These are phyloP conservation scores for Russula lepida DNA, from an alignment of 768 basidiomycete genomes.

Conservation along the genomic window DNA sequence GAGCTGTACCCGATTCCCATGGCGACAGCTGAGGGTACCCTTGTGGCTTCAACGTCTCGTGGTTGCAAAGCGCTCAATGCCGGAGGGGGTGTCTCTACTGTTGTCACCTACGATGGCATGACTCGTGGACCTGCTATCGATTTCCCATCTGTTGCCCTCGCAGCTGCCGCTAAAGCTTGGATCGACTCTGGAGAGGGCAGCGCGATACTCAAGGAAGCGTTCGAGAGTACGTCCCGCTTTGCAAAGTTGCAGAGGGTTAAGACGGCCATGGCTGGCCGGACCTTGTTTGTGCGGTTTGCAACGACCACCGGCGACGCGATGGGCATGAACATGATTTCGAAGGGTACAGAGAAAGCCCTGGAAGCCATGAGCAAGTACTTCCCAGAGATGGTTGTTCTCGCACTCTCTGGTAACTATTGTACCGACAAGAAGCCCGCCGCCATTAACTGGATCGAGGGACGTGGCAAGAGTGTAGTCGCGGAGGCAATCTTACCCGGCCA, in stretches of 20 bases:
- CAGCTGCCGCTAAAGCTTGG: slow-evolving; percentile 83
- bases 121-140: slow-evolving; percentile 98
- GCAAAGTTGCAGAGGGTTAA: slow-evolving; percentile 80
- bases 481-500: slow-evolving; percentile 89
- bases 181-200: slow-evolving; percentile 79
- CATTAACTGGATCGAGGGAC: slow-evolving; percentile 99
- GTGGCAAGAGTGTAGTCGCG: slow-evolving; percentile 96
- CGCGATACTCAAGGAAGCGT: slow-evolving; percentile 65
- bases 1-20: slow-evolving; percentile 84
- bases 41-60: slow-evolving; percentile 94
- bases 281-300: slow-evolving; percentile 87
- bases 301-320: slow-evolving; percentile 96
- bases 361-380: slow-evolving; percentile 69
- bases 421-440: slow-evolving; percentile 99
- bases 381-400: slow-evolving; percentile 86
- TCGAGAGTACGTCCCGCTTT: slow-evolving; percentile 92
- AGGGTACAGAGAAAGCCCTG: slow-evolving; percentile 93
- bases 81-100: slow-evolving; percentile 91
- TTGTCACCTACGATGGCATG: slow-evolving; percentile 89
- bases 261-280: slow-evolving; percentile 86
- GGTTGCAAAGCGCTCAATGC: slow-evolving; percentile 98
- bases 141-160: slow-evolving; percentile 73
- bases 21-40: slow-evolving; percentile 99
- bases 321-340: slow-evolving; percentile 99
- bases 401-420: slow-evolving; percentile 96